Conservation (phyloP, 257 asterid species). For the Haberlea rhodopensis region DNA sequence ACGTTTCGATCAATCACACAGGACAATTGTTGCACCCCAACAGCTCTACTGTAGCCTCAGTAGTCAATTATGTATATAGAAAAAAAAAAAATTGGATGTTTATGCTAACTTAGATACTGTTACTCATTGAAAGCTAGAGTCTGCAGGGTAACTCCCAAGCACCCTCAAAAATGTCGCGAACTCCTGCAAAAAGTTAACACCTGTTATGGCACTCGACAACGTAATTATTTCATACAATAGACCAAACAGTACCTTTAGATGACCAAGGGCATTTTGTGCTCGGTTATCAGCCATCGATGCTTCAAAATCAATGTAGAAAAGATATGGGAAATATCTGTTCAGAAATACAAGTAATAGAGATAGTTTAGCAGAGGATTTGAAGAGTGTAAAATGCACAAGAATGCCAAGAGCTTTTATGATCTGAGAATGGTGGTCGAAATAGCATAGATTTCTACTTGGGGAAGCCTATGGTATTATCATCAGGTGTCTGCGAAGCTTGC, state of each 20-base stretch:
- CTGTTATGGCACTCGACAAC: conserved; percentile 4
- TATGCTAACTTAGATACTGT: too few species aligned
- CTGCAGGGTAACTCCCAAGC: conserved; percentile 95
- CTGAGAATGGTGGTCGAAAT: conserved; percentile 4
- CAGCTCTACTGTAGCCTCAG: too few species aligned
- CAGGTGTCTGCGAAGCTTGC: conserved; percentile 62
- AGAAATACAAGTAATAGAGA: conserved; percentile 13
- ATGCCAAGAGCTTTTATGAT: not conserved
- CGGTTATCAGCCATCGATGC: conserved; percentile 99
- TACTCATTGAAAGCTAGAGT: conserved; percentile 62
- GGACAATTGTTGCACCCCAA: too few species aligned
- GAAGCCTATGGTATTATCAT: conserved; percentile 49
- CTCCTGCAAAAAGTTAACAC: conserved; percentile 54
- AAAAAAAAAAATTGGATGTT: too few species aligned
- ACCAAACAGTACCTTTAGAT: conserved; percentile 59
- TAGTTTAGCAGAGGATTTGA: not conserved
- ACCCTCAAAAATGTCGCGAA: conserved; percentile 90
- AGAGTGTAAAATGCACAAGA: conserved; percentile 9
- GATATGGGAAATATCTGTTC: conserved; percentile 87
- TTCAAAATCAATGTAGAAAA: conserved; percentile 95
- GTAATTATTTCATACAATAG: not conserved
- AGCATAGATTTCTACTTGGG: conserved; percentile 47
- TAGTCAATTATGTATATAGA: too few species aligned
- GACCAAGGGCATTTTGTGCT: conserved; percentile 94
- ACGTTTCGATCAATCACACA: too few species aligned